Base-by-base conservation (phyloP, 352 stramenopile genomes). In the Globisporangium splendens region DNA sequence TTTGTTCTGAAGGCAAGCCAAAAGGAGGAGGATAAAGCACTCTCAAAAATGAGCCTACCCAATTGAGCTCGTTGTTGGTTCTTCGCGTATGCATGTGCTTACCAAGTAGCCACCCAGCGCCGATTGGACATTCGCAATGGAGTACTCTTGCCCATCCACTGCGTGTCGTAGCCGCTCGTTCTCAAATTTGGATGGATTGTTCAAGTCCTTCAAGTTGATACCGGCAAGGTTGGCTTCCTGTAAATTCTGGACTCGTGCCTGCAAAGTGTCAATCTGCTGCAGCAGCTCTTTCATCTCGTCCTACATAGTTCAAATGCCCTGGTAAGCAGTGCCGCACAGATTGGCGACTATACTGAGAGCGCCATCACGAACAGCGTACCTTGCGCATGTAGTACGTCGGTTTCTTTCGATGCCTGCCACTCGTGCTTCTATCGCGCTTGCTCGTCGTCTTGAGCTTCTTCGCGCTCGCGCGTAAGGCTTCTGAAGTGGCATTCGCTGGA, bases 271-370 rank as follows among this genome's bases (percentile, higher is more conserved):
- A 14, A 76, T 44, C 47, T 79, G 68, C 18, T 59, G 39, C 49
- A 76, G 58, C 42, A 79, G 57, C 59, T 72, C 46, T 2, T 63
- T 65, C 57, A 76, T 79, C 57, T 73, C 74, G 54, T 79, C 70
- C 65, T 65, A 48, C 38, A 18, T 1, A 35, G n/a, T n/a, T 13
- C 12, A 24, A 47, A 20, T 15, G 46, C 14, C n/a, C n/a, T n/a
- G n/a, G n/a, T 22, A 17, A 18, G 22, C 31, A 56, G 12, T 1
- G 10, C 28, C 18, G 3, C n/a, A 31, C 10, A 13, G 15, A 35
- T 38, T 24, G 24, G 24, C 24, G 7, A 31, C 24, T 31, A 7
- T 7, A 31, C 24, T 2, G 7, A 31, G 7, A 2, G 7, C 7
- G 7, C 2, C 24, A 31, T 31, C 24, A 7, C 7, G 3, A 31